phyloP scores from a whole-genome alignment of 2,329 filamentous ascomycete species.

The Aspergillus vadensis region DNA sequence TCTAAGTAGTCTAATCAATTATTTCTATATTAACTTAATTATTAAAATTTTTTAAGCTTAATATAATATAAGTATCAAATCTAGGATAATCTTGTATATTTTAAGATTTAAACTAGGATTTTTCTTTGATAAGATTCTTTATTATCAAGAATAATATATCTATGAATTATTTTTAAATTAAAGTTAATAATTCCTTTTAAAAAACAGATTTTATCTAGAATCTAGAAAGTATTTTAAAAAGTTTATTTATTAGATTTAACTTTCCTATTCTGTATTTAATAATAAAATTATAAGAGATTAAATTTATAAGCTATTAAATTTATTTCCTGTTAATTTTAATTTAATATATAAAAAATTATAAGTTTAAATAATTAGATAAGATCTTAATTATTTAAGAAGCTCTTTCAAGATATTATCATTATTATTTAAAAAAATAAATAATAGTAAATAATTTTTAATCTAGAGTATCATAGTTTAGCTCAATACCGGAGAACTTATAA shows the following conservation, averaged over 20 bases:
- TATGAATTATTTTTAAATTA: not conserved
- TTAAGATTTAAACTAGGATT: too few species aligned
- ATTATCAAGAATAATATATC: too few species aligned
- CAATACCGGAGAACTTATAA: not conserved
- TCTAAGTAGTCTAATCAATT: too few species aligned
- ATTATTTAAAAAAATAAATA: not conserved
- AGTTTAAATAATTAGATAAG: not conserved
- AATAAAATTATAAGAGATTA: not conserved
- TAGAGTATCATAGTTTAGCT: too few species aligned
- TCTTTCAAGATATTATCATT: not conserved
- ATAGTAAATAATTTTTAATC: too few species aligned
- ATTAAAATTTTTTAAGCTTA: too few species aligned
- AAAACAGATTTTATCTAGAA: not conserved
- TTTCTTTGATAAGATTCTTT: too few species aligned
- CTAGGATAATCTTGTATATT: too few species aligned
- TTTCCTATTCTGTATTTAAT: not conserved
- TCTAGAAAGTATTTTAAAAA: not conserved
- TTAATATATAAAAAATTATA: not conserved
- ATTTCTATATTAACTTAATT: too few species aligned
- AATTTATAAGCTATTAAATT: not conserved
- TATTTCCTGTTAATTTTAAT: not conserved
- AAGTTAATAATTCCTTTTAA: not conserved
- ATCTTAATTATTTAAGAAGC: not conserved
- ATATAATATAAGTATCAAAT: too few species aligned
- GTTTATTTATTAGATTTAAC: not conserved